phyloP scores from a whole-genome alignment of 495 filamentous ascomycete genomes.

The Endocarpon pusillum region DNA sequence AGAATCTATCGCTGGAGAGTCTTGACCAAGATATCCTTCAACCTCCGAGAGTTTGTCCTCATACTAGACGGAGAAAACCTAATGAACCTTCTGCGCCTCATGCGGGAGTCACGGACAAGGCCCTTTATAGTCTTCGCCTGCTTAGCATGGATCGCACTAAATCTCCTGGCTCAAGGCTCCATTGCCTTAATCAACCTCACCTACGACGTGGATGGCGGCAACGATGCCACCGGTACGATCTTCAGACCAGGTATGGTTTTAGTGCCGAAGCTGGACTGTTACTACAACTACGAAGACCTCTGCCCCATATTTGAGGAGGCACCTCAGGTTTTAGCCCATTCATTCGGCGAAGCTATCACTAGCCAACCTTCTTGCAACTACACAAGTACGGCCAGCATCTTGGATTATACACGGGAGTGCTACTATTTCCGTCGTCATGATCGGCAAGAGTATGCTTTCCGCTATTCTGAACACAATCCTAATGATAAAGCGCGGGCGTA shows the following conservation, averaged over 20 bases:
- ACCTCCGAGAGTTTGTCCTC: constrained; percentile 8
- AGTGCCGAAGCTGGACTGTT: constrained; percentile 5
- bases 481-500: too few relatives aligned
- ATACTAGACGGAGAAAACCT: constrained; percentile 9
- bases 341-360: too few relatives aligned
- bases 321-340: too few relatives aligned
- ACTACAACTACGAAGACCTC: constrained; percentile 1
- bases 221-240: constrained; percentile 4
- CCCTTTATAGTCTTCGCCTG: constrained; percentile 2
- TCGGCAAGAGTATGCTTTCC: too few relatives aligned
- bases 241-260: constrained; percentile 3
- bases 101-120: constrained; percentile 6
- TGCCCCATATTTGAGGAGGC: too few relatives aligned
- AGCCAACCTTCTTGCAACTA: too few relatives aligned
- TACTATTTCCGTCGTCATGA: too few relatives aligned
- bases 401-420: too few relatives aligned
- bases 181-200: constrained; percentile 6
- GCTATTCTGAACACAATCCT: too few relatives aligned
- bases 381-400: too few relatives aligned
- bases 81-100: constrained; percentile 3
- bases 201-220: constrained; percentile 7
- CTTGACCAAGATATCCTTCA: constrained; percentile 4
- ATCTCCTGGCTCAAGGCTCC: constrained; percentile 4
- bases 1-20: constrained; percentile 10
- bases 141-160: constrained; percentile 4